Conservation (phyloP, 2,329 filamentous ascomycete species). For the Rhinocladiella similis region DNA sequence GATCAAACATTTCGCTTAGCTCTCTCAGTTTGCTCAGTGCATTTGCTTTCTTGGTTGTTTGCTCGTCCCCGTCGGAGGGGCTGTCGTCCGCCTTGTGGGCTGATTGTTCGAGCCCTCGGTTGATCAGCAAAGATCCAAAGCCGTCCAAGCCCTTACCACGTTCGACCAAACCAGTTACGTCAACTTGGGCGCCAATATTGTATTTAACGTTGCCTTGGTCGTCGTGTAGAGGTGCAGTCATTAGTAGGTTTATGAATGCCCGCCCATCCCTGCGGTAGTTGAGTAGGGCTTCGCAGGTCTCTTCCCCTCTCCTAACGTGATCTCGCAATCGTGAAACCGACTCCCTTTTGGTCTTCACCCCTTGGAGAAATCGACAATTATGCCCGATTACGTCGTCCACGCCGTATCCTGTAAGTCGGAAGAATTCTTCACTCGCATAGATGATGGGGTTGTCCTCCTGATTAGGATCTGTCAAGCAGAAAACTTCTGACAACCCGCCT, state of each 20-base stretch:
- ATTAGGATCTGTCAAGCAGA: conserved; percentile 46
- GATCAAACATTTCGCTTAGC: conserved; percentile 33
- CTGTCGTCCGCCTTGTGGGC: conserved; percentile 12
- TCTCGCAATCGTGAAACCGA: conserved; percentile 38
- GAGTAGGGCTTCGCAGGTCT: conserved; percentile 44
- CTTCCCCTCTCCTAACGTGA: conserved; percentile 39
- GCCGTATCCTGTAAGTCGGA: conserved; percentile 44
- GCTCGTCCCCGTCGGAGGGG: background rate
- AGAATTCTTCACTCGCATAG: conserved; percentile 49
- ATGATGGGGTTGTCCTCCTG: conserved; percentile 47
- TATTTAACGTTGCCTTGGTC: conserved; percentile 35
- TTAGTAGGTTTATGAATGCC: conserved; percentile 36
- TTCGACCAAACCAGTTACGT: conserved; percentile 33
- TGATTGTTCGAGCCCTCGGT: conserved; percentile 11
- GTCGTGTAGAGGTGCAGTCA: conserved; percentile 35
- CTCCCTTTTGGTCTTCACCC: conserved; percentile 37
- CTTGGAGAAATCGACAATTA: conserved; percentile 49
- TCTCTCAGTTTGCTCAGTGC: conserved; percentile 30
- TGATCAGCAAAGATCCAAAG: conserved; percentile 30
- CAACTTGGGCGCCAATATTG: conserved; percentile 35
- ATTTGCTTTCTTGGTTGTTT: conserved; percentile 12
- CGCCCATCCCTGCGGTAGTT: conserved; percentile 41
- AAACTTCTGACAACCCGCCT: conserved; percentile 45
- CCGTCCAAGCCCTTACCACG: conserved; percentile 31
- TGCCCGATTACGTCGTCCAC: conserved; percentile 44